Conservation (phyloP, 345 rosid genomes). For the Aegle marmelos region DNA sequence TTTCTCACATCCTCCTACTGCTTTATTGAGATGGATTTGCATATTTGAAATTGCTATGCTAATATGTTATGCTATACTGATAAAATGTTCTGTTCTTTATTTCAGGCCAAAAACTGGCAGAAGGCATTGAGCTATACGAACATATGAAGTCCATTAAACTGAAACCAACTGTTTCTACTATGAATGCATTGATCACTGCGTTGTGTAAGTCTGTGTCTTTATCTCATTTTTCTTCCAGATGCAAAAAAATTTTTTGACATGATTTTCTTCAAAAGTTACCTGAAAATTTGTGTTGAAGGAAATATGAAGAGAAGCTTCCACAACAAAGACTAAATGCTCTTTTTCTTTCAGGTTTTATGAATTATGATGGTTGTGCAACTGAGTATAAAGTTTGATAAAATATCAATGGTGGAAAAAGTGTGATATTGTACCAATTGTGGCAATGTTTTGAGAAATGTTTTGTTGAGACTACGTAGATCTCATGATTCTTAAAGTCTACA, state of each 20-base stretch:
- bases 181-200: constrained; percentile 86
- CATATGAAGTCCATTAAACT: constrained; percentile 61
- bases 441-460: background rate
- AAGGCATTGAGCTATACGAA: constrained; percentile 76
- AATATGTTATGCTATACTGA: background rate
- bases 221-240: background rate
- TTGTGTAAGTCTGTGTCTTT: constrained; percentile 60
- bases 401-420: background rate
- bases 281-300: background rate
- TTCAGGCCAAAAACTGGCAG: constrained; percentile 85
- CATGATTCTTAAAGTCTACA: background rate
- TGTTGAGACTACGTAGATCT: background rate
- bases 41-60: background rate
- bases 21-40: background rate
- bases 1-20: background rate
- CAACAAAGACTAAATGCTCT: too few species aligned
- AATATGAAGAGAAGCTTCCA: background rate
- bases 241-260: background rate
- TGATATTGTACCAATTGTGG: background rate
- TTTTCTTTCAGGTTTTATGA: background rate
- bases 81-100: constrained; percentile 3
- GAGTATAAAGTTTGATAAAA: background rate
- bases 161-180: constrained; percentile 69
- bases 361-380: background rate
- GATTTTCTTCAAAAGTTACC: background rate